A percentile compares a stretch with the other conserved stretches of the same genome.
Conservation (phyloP, 2,329 filamentous ascomycete species). For the Monosporascus sp. region DNA sequence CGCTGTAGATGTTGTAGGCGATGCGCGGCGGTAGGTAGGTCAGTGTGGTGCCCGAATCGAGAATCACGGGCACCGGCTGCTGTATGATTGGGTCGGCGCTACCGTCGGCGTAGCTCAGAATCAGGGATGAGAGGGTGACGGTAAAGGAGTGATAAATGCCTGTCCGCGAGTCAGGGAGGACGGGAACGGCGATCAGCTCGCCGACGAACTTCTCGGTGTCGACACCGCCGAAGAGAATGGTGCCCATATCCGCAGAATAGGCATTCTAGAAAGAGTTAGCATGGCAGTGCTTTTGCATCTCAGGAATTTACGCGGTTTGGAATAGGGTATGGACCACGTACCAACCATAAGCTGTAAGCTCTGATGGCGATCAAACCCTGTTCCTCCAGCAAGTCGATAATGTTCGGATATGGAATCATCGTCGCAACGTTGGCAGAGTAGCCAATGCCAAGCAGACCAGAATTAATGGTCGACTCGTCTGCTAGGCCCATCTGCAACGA, state of each 20-base stretch:
- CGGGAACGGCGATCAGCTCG: slow-evolving; percentile 47
- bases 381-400: slow-evolving; percentile 59
- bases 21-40: slow-evolving; percentile 55
- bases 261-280: slow-evolving; percentile 32
- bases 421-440: slow-evolving; percentile 47
- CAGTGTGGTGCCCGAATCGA: slow-evolving; percentile 63
- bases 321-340: slow-evolving; percentile 19
- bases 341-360: slow-evolving; percentile 64
- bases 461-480: slow-evolving; percentile 39
- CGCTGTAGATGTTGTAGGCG: slow-evolving; percentile 30
- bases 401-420: slow-evolving; percentile 42
- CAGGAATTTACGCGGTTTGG: background rate
- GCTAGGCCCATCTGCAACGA: slow-evolving; percentile 53
- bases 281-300: background rate
- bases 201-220: slow-evolving; percentile 63
- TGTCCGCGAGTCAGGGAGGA: slow-evolving; percentile 40
- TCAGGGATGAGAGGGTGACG: slow-evolving; percentile 29
- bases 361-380: slow-evolving; percentile 57
- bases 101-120: slow-evolving; percentile 30
- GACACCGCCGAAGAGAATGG: slow-evolving; percentile 64
- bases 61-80: slow-evolving; percentile 42
- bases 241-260: slow-evolving; percentile 51
- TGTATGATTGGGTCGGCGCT: slow-evolving; percentile 22
- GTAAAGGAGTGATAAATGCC: slow-evolving; percentile 35
- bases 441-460: slow-evolving; percentile 55